A percentile compares a stretch with the other conserved stretches of the same genome.
Evolutionary conservation across 331 rosid species (phyloP).

Genomic region (Malus hybrid): DNA sequence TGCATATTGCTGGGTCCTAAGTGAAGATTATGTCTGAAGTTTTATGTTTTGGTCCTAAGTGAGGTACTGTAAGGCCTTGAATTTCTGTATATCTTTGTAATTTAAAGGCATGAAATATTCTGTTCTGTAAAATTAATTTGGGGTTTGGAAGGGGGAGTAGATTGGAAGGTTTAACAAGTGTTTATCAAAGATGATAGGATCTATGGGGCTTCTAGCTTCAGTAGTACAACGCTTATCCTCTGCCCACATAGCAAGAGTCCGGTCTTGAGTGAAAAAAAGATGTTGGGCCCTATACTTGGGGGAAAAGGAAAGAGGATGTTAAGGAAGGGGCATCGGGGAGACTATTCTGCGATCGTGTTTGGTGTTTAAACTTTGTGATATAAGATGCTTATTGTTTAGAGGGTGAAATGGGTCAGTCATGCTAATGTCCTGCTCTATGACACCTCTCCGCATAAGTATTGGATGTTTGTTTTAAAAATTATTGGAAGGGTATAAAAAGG

Average conservation of each 20-base stretch:
- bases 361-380: background rate
- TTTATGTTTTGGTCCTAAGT: background rate
- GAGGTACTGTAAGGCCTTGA: background rate
- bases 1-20: background rate
- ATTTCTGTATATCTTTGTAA: background rate
- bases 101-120: background rate
- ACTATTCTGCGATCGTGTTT: background rate
- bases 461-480: background rate
- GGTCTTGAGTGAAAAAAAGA: background rate
- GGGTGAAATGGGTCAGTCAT: background rate
- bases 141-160: background rate
- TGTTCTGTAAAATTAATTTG: background rate
- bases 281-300: background rate
- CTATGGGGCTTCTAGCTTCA: background rate
- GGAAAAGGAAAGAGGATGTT: background rate
- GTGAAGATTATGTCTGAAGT: background rate
- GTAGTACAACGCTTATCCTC: background rate
- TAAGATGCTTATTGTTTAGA: background rate
- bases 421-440: background rate
- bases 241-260: background rate
- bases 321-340: background rate
- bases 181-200: background rate
- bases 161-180: background rate
- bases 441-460: background rate
- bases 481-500: background rate